phyloP scores from a whole-genome alignment of 345 rosid species.

The Chamaenerion angustifolium region DNA sequence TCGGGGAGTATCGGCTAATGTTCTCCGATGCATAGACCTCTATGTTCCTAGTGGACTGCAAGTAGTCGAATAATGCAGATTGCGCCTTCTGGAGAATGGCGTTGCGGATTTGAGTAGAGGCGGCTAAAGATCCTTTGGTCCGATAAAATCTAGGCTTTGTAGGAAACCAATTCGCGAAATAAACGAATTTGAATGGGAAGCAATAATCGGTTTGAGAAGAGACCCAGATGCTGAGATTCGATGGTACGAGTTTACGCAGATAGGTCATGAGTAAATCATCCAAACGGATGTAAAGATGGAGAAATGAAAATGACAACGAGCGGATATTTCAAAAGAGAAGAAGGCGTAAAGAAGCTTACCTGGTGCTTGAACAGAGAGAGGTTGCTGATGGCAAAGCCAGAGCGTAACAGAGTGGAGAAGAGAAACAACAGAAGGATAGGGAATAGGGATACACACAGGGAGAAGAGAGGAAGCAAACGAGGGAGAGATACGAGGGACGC shows the following conservation, averaged over 20 bases:
- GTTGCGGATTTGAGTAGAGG: conserved; percentile 12
- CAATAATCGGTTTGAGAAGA: conserved; percentile 15
- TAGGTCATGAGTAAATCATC: conserved; percentile 19
- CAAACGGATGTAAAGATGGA: background rate
- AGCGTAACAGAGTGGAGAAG: too few species aligned
- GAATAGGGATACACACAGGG: too few species aligned
- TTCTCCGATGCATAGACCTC: conserved; percentile 51
- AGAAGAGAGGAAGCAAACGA: too few species aligned
- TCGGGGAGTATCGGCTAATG: conserved; percentile 53
- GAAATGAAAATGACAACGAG: background rate
- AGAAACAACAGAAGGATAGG: too few species aligned
- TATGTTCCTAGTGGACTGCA: conserved; percentile 47
- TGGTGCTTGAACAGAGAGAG: too few species aligned
- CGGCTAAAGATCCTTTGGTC: conserved; percentile 6
- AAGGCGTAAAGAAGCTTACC: too few species aligned
- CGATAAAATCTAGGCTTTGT: conserved; percentile 35
- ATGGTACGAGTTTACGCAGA: conserved; percentile 21
- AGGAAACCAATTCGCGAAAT: conserved; percentile 9
- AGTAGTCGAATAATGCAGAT: conserved; percentile 58
- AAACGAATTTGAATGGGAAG: conserved; percentile 10
- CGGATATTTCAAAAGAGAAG: too few species aligned
- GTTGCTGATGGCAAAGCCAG: too few species aligned
- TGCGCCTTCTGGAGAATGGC: conserved; percentile 34
- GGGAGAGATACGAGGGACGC: too few species aligned
- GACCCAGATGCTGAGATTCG: conserved; percentile 31